phyloP scores from a whole-genome alignment of 768 basidiomycete species.

The Pleurotus tuber-regium region DNA sequence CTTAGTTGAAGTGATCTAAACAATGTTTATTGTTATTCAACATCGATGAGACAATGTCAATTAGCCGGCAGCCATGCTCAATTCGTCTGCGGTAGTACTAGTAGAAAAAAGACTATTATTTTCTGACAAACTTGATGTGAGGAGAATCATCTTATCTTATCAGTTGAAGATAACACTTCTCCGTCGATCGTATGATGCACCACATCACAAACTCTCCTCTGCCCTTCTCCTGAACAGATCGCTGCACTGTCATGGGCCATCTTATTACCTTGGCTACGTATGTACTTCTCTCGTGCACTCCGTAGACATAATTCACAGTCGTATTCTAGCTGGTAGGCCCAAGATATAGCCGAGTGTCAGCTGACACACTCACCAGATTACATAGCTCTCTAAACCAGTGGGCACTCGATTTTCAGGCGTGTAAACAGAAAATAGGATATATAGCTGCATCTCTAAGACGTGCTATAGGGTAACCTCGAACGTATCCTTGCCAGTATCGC shows the following conservation, averaged over 20 bases:
- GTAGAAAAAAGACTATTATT: no score
- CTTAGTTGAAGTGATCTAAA: no score
- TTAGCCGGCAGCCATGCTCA: no score
- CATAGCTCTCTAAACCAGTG: conserved; percentile 92
- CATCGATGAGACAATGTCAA: no score
- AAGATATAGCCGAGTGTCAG: conserved; percentile 2
- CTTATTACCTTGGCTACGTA: conserved; percentile 88
- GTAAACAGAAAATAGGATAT: no score
- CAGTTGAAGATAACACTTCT: no score
- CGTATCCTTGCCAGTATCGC: conserved; percentile 86
- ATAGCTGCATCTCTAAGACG: not conserved
- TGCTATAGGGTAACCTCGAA: conserved; percentile 81
- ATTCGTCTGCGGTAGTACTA: no score
- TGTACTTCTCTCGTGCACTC: conserved; percentile 21
- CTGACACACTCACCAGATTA: conserved; percentile 12
- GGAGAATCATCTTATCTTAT: conserved; percentile 1
- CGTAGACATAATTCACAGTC: conserved; percentile 17
- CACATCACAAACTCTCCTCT: no score
- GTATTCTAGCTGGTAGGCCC: conserved; percentile 28
- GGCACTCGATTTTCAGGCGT: conserved; percentile 91
- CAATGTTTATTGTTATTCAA: no score
- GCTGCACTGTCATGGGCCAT: conserved; percentile 85
- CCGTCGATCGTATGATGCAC: no score
- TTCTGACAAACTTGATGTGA: no score
- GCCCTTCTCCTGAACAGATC: no score